A percentile compares a stretch with the other conserved stretches of the same genome.
Conservation (phyloP, 768 basidiomycete species). For the Rhodotorula taiwanensis region DNA sequence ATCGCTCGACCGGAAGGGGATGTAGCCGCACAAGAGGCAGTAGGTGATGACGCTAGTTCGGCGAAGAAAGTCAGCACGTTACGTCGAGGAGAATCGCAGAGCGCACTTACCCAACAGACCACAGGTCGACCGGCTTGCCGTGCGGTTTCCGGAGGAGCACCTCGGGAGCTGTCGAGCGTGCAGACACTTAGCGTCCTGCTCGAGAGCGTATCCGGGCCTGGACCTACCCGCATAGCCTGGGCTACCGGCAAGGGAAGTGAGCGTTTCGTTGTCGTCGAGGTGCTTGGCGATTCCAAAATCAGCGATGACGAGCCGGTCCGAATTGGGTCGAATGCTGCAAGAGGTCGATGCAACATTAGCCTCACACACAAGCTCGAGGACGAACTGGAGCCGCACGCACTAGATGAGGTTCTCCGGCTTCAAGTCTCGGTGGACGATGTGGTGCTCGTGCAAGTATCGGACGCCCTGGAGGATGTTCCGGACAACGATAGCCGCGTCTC, state of each 20-base stretch:
- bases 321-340: conserved; percentile 43
- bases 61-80: background rate
- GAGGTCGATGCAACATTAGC: background rate
- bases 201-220: no score
- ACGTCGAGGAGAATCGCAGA: background rate
- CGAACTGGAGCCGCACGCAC: conserved; percentile 1
- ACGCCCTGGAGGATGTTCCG: conserved; percentile 52
- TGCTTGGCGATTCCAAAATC: conserved; percentile 78
- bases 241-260: conserved; percentile 43
- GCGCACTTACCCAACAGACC: conserved; percentile 72
- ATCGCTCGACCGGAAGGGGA: conserved; percentile 84
- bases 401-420: conserved; percentile 94
- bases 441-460: conserved; percentile 78
- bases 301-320: conserved; percentile 85
- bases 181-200: conserved; percentile 42
- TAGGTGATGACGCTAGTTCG: conserved; percentile 76
- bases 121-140: conserved; percentile 85
- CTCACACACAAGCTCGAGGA: no score
- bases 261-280: conserved; percentile 41
- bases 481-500: conserved; percentile 73
- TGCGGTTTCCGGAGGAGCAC: conserved; percentile 51
- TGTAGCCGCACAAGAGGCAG: conserved; percentile 77
- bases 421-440: conserved; percentile 92
- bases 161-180: conserved; percentile 82
- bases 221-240: conserved; percentile 36